Evolutionary conservation across 495 filamentous ascomycete species (phyloP).

Genomic region (Trichocladium uniseriatum): DNA sequence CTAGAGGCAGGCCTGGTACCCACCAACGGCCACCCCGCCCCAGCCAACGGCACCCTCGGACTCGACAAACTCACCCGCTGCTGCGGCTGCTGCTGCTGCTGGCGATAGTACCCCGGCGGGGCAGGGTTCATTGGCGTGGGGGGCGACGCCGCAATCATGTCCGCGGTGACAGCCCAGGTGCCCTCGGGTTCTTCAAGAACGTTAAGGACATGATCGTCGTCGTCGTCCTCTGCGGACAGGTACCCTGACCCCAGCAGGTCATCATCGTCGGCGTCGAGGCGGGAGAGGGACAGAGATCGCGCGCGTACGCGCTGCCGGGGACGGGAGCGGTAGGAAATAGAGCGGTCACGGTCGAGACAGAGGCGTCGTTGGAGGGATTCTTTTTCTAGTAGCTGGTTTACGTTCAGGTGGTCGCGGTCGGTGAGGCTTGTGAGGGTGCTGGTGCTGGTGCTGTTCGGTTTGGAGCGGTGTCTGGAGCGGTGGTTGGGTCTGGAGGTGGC

Average conservation of each 20-base stretch:
- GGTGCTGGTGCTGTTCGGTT: too few species aligned
- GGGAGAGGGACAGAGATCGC: background rate
- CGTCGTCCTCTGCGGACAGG: too few species aligned
- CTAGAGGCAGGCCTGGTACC: background rate
- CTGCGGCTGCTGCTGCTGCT: too few species aligned
- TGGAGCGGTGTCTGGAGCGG: background rate
- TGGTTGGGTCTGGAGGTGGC: background rate
- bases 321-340: background rate
- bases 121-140: too few species aligned
- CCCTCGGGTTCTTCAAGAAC: too few species aligned
- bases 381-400: too few species aligned
- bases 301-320: background rate
- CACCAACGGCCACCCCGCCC: slow-evolving; percentile 3
- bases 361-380: slow-evolving; percentile 7
- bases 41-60: background rate
- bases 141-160: too few species aligned
- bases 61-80: slow-evolving; percentile 9
- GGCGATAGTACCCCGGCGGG: too few species aligned
- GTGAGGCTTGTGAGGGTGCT: background rate
- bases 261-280: too few species aligned
- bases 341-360: background rate
- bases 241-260: too few species aligned
- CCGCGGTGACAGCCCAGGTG: too few species aligned
- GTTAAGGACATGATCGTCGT: too few species aligned
- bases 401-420: background rate